Base-by-base conservation (phyloP, 2,329 filamentous ascomycete genomes). In the Torrubiellomyces zombiae region DNA sequence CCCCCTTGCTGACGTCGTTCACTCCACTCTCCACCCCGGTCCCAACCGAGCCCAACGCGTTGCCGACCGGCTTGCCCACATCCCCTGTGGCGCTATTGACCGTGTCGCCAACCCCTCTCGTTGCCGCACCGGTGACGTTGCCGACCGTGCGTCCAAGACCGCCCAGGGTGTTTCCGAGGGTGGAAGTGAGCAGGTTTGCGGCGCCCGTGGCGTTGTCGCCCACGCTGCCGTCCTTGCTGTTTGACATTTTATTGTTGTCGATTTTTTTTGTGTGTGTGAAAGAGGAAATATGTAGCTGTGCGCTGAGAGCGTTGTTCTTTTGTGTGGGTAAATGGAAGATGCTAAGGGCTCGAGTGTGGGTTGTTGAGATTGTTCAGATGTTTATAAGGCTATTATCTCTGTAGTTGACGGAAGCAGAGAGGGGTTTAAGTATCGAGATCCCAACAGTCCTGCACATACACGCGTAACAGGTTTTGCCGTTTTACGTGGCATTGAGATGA, bases 51-150 rank as follows among this genome's bases (percentile, higher is more conserved):
- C 56, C 53, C 9, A 73, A 28, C 3, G 56, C 65, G 35, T 73
- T 60, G 6, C 67, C 67, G 2, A 73, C 38, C 2, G 65, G 62
- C 28, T 55, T 56, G 10, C 62, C 66, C 7, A 55, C 42, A n/a
- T 55, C 58, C 9, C 67, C 68, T 0, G 65, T 63, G 4, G 57
- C 58, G 26, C 54, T 52, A 7, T 44, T 63, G 32, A 71, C 52
- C 3, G 65, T 71, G 39, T 68, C 53, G 18, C 66, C 64, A 3
- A 73, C 23, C 5, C 67, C 67, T 8, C 63, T 56, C n/a, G 60
- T 58, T 1, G 62, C 63, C 1, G 66, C 65, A 24, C 65, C 54
- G 7, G 48, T 51, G 16, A 58, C 43, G 24, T 48, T 45, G 10
- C 56, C 56, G 16, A 50, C 47, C 6, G 53, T 57, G 21, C 50